Base-by-base conservation (phyloP, 177 flowering plant genomes). In the Tripterygium wilfordii region DNA sequence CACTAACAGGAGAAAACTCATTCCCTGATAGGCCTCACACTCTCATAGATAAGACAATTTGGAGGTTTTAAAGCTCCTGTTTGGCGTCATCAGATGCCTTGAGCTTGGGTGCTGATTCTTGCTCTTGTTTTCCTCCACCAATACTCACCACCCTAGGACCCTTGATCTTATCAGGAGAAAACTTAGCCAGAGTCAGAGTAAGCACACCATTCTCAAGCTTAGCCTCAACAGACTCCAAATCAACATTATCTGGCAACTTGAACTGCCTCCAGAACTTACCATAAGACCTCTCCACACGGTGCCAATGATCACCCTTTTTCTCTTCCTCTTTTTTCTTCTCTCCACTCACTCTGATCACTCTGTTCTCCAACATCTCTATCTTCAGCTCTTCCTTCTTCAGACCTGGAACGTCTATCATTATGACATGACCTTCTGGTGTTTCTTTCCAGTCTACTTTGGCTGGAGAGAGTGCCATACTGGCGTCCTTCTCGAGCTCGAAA, bases 211-310 rank as follows among this genome's bases (percentile, higher is more conserved):
- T 53, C 42, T 77, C 76, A 23, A 82, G 57, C 48, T 60, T 70
- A 14, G 85, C 88, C 52, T 70, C 56, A 0, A 74, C 58, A 2
- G 59, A 28, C 8, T 79, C 82, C 65, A 74, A 37, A 19, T 82
- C 72, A 3, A 58, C 85, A 26, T 79, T 77, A 0, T 70, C 75
- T 0, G 85, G 85, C 42, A 79, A 32, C 30, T 74, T 67, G 35
- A 80, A 73, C 56, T 65, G 77, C 29, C 87, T 57, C 79, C 73
- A 64, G 39, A 80, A 77, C 65, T 68, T 73, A n/a, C 87, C 87
- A 13, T 67, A 62, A 13, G 62, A 42, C 8, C 81, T 49, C 53
- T 80, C 83, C 18, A 63, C 65, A 1, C 81, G 22, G 53, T 80
- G 84, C 87, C 81, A 80, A 30, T 60, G 74, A 10, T 77, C 82